Conservation (phyloP, 805 yeast genomes). For the Wickerhamomyces bovis region DNA sequence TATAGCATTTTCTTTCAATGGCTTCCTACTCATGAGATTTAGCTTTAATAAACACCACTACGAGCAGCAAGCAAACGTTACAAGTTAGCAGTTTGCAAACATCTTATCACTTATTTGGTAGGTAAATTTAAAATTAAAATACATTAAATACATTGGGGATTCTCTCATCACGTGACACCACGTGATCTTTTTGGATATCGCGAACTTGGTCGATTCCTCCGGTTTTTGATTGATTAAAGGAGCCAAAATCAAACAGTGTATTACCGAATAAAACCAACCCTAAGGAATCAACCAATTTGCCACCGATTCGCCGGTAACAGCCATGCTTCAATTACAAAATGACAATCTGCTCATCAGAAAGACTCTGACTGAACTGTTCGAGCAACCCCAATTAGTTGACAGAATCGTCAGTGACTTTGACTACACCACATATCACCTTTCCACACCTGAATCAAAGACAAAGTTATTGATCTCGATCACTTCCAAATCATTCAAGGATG, state of each 20-base stretch:
- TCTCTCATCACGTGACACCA: too few relatives aligned
- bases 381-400: conserved; percentile 54
- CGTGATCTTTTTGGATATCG: too few relatives aligned
- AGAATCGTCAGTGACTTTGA: conserved; percentile 93
- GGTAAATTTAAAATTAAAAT: too few relatives aligned
- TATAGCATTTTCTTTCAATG: too few relatives aligned
- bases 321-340: conserved; percentile 76
- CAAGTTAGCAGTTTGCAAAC: too few relatives aligned
- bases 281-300: too few relatives aligned
- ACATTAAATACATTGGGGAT: too few relatives aligned
- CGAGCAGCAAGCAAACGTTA: too few relatives aligned
- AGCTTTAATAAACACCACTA: too few relatives aligned
- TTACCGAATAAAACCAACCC: not conserved
- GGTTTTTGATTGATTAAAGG: not conserved
- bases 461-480: conserved; percentile 60
- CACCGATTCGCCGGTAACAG: not conserved
- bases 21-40: too few relatives aligned
- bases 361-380: conserved; percentile 69
- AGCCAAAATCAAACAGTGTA: not conserved
- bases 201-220: too few relatives aligned
- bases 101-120: too few relatives aligned
- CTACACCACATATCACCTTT: conserved; percentile 87
- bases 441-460: conserved; percentile 76
- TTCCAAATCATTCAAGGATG: conserved; percentile 73
- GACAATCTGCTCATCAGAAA: conserved; percentile 78